phyloP scores from a whole-genome alignment of 2,329 filamentous ascomycete species.

The Alternaria sp. region DNA sequence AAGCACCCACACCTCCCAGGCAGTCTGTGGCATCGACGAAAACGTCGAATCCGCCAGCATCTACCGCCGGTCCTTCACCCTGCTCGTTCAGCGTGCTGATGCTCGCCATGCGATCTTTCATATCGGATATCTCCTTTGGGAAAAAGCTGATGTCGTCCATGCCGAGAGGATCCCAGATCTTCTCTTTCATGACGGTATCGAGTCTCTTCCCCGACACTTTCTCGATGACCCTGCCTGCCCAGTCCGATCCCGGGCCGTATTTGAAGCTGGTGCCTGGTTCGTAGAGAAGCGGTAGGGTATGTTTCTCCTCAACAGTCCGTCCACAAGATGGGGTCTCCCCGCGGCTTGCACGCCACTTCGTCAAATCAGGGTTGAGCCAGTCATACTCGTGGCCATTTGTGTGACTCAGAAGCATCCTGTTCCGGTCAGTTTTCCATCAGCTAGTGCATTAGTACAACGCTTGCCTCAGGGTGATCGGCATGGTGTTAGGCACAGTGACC shows the following conservation, averaged over 20 bases:
- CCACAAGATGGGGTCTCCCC: conserved; percentile 52
- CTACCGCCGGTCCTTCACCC: background rate
- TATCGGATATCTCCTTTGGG: conserved; percentile 35
- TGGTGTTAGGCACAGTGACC: conserved; percentile 39
- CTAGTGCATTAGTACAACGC: background rate
- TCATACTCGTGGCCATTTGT: conserved; percentile 55
- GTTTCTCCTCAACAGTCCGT: conserved; percentile 56
- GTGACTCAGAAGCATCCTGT: conserved; percentile 52
- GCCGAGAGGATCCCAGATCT: conserved; percentile 52
- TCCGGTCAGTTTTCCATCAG: background rate
- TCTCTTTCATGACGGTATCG: conserved; percentile 41
- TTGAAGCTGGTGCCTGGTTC: conserved; percentile 67
- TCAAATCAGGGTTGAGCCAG: conserved; percentile 52
- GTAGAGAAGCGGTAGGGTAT: conserved; percentile 59
- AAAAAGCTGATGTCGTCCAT: conserved; percentile 63
- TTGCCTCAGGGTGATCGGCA: conserved; percentile 51
- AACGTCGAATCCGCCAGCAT: background rate
- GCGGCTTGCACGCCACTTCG: conserved; percentile 40
- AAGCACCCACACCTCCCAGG: conserved; percentile 34
- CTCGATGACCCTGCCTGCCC: conserved; percentile 54
- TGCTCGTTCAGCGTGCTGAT: conserved; percentile 27
- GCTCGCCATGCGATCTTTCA: conserved; percentile 33
- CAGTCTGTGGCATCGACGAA: conserved; percentile 19
- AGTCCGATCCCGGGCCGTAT: conserved; percentile 58
- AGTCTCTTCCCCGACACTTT: conserved; percentile 47